Evolutionary conservation across 257 asterid species (phyloP).

Genomic region (Nicotiana undulata): DNA sequence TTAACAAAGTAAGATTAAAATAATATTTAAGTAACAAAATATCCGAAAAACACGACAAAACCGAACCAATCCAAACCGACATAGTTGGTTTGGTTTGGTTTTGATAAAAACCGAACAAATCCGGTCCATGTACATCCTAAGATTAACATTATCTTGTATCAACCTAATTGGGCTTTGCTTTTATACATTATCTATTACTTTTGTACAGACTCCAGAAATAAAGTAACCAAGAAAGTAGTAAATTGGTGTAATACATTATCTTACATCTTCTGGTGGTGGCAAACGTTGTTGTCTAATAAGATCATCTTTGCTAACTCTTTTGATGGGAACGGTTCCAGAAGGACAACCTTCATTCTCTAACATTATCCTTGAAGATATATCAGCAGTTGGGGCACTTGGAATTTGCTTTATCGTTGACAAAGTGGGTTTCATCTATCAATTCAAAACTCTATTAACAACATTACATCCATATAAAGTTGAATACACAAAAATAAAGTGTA

Average conservation of each 20-base stretch:
- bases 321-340: neutral
- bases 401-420: neutral
- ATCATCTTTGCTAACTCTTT: neutral
- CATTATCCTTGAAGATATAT: neutral
- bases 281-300: neutral
- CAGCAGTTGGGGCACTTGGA: neutral
- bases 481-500: neutral
- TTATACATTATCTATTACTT: too few species aligned
- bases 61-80: too few species aligned
- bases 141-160: neutral
- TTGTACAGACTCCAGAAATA: too few species aligned
- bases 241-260: neutral
- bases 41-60: too few species aligned
- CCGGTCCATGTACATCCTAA: too few species aligned
- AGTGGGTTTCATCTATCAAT: neutral
- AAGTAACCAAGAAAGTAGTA: neutral
- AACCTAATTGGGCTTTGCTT: neutral
- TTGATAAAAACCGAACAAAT: too few species aligned
- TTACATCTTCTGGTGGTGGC: neutral
- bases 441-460: neutral
- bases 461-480: neutral
- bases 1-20: too few species aligned
- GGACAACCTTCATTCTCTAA: neutral
- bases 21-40: too few species aligned
- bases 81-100: too few species aligned